Conservation (phyloP, 306 rosid species). For the Hippophae rhamnoides region DNA sequence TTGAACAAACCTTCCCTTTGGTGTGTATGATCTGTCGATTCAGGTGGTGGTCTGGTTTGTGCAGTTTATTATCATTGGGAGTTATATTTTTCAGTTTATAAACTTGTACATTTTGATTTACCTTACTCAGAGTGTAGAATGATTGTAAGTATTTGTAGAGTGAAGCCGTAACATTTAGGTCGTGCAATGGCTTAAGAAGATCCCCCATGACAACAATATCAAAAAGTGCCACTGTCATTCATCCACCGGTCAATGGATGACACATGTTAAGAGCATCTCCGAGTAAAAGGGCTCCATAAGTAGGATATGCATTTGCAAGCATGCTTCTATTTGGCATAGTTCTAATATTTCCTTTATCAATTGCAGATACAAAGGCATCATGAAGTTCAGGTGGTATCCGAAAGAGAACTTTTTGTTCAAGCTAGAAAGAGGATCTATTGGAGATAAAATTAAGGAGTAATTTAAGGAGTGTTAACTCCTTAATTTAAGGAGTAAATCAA, state of each 20-base stretch:
- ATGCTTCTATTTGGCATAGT: conserved; percentile 46
- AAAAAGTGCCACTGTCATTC: conserved; percentile 61
- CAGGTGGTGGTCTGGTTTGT: too few species aligned
- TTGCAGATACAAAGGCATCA: conserved; percentile 39
- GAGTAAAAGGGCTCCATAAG: conserved; percentile 52
- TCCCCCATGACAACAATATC: conserved; percentile 45
- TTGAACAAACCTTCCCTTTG: too few species aligned
- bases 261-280: conserved; percentile 68
- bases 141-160: conserved; percentile 42
- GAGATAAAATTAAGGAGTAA: too few species aligned
- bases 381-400: conserved; percentile 44
- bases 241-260: conserved; percentile 60
- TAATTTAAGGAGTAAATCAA: too few species aligned
- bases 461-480: too few species aligned
- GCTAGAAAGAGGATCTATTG: not conserved
- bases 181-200: conserved; percentile 32
- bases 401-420: conserved; percentile 10
- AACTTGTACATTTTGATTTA: not conserved
- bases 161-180: conserved; percentile 31
- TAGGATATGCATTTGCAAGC: conserved; percentile 39
- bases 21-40: too few species aligned
- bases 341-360: conserved; percentile 42
- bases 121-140: conserved; percentile 49
- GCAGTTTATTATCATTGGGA: too few species aligned
- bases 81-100: too few species aligned